These are phyloP conservation scores for Stachybotrys chartarum DNA, from an alignment of 2,329 filamentous ascomycete species.

Conservation along the genomic window DNA sequence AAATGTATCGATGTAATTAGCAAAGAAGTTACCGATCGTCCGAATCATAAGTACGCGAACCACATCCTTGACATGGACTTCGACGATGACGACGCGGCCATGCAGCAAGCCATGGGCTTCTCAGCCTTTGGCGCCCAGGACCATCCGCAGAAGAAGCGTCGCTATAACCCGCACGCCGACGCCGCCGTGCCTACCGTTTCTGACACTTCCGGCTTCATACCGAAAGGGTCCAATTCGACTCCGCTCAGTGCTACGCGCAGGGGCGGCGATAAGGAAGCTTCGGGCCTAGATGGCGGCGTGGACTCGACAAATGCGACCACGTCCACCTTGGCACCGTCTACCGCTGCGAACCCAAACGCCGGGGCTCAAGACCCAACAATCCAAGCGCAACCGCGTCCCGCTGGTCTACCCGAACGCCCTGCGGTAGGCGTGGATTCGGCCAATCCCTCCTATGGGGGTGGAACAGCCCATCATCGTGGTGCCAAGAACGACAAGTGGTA, in stretches of 20 bases:
- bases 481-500: conserved; percentile 42
- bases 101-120: conserved; percentile 68
- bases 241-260: conserved; percentile 17
- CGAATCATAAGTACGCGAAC: too few species aligned
- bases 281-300: too few species aligned
- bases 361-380: not conserved
- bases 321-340: not conserved
- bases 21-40: too few species aligned
- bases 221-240: conserved; percentile 30
- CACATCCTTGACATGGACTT: conserved; percentile 7
- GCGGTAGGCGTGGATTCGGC: conserved; percentile 4
- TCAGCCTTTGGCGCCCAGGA: conserved; percentile 56
- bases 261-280: too few species aligned
- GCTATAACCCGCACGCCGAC: conserved; percentile 52
- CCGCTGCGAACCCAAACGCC: not conserved
- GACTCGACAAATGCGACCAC: too few species aligned
- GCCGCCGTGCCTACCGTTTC: conserved; percentile 23
- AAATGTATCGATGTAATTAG: too few species aligned
- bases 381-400: conserved; percentile 21
- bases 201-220: conserved; percentile 15
- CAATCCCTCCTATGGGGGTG: not conserved
- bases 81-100: conserved; percentile 36
- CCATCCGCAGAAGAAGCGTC: conserved; percentile 55
- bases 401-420: conserved; percentile 24
- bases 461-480: not conserved